Conservation (phyloP, 1,284 basidiomycete species). For the Cutaneotrichosporon sp. region DNA sequence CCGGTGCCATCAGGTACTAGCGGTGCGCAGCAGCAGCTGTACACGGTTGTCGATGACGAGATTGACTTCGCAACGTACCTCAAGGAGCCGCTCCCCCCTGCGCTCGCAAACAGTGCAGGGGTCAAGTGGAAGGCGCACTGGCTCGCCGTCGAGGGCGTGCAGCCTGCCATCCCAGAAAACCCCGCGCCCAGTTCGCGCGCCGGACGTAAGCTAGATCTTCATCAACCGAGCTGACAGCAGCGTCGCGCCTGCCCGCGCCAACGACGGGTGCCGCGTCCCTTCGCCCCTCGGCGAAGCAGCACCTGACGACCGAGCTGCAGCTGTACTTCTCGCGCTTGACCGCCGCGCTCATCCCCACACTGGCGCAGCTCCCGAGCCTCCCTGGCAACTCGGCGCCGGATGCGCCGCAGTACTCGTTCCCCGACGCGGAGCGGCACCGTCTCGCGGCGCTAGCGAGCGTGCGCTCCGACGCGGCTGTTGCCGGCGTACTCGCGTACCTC, state of each 20-base stretch:
- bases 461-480: slow-evolving; percentile 85
- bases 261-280: slow-evolving; percentile 45
- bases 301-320: slow-evolving; percentile 90
- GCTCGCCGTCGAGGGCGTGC: slow-evolving; percentile 97
- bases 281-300: slow-evolving; percentile 70
- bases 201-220: slow-evolving; percentile 40
- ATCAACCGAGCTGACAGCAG: slow-evolving; percentile 28
- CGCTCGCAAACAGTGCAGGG: slow-evolving; percentile 43
- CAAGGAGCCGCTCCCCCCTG: slow-evolving; percentile 54
- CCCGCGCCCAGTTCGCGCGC: slow-evolving; percentile 62
- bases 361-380: slow-evolving; percentile 52
- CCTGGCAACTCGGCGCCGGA: slow-evolving; percentile 28
- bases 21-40: slow-evolving; percentile 64
- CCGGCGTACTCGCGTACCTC: slow-evolving; percentile 91
- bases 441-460: slow-evolving; percentile 88
- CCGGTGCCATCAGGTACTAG: slow-evolving; percentile 45
- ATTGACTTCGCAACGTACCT: slow-evolving; percentile 92
- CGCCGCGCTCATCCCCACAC: slow-evolving; percentile 70
- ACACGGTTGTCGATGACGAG: slow-evolving; percentile 88
- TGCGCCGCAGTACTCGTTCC: slow-evolving; percentile 27
- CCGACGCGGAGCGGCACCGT: slow-evolving; percentile 60
- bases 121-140: slow-evolving; percentile 73
- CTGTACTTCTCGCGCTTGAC: slow-evolving; percentile 94
- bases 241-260: slow-evolving; percentile 32
- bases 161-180: slow-evolving; percentile 95